Evolutionary conservation across 2,329 filamentous ascomycete genomes (phyloP).

Genomic region (Tolypocladium tropicale): DNA sequence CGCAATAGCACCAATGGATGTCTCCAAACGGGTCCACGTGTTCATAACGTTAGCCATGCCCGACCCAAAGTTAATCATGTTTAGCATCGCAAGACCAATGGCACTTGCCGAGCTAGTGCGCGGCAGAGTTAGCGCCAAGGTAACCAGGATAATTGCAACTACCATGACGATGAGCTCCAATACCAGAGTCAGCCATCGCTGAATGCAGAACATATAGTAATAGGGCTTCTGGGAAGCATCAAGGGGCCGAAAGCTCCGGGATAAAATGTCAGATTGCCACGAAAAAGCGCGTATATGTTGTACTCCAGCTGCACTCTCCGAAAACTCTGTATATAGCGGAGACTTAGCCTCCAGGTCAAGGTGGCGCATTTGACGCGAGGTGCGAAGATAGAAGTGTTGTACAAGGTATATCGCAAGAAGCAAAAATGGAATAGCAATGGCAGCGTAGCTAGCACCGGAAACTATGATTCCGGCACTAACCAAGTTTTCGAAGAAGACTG

Average conservation of each 20-base stretch:
- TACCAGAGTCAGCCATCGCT: conserved; percentile 34
- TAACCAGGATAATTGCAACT: conserved; percentile 16
- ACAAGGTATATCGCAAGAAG: conserved; percentile 9
- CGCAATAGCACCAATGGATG: conserved; percentile 11
- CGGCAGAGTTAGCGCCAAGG: conserved; percentile 20
- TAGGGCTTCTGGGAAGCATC: conserved; percentile 13
- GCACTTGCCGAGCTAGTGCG: background rate
- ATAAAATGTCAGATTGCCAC: conserved; percentile 18
- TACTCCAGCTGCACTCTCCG: conserved; percentile 22
- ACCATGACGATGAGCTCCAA: conserved; percentile 23
- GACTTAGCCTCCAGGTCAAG: conserved; percentile 44
- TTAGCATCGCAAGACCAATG: conserved; percentile 5
- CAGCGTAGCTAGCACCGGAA: conserved; percentile 6
- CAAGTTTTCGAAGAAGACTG: background rate
- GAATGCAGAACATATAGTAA: conserved; percentile 33
- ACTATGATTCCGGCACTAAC: conserved; percentile 2
- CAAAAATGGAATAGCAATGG: conserved; percentile 28
- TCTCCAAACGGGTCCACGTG: conserved; percentile 7
- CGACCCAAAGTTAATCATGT: conserved; percentile 3
- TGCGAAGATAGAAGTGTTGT: conserved; percentile 27
- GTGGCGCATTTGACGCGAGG: conserved; percentile 43
- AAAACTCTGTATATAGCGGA: conserved; percentile 28
- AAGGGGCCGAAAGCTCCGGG: conserved; percentile 32
- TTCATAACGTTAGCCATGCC: conserved; percentile 2
- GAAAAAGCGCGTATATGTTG: conserved; percentile 15